phyloP scores from a whole-genome alignment of 1,284 basidiomycete species.

The Mycena citricolor region DNA sequence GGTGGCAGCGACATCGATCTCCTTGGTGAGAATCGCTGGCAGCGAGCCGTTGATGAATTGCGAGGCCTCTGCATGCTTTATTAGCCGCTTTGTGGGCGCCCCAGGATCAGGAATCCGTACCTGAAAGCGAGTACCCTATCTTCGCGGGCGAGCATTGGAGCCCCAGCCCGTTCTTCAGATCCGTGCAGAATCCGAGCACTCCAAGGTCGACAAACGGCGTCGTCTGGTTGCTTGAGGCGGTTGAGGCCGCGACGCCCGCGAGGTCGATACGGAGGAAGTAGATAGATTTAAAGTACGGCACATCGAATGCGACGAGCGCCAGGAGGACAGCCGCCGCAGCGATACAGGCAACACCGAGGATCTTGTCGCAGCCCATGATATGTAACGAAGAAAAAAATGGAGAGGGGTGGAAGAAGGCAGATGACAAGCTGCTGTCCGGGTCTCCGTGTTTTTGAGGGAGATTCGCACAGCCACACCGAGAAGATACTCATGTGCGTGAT shows the following conservation, averaged over 20 bases:
- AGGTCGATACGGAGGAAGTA: background rate
- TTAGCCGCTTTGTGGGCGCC: background rate
- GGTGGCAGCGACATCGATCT: conserved; percentile 17
- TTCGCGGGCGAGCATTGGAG: conserved; percentile 1
- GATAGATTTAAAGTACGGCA: conserved; percentile 1
- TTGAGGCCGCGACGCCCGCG: background rate
- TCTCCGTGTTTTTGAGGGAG: too few species aligned
- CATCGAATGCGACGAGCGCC: conserved; percentile 3
- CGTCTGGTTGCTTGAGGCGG: background rate
- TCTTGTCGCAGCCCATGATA: conserved; percentile 3
- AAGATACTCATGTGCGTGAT: too few species aligned
- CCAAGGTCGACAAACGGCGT: conserved; percentile 15
- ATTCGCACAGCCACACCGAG: too few species aligned
- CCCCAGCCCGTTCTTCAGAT: conserved; percentile 6
- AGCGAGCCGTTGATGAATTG: conserved; percentile 21
- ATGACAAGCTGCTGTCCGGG: too few species aligned
- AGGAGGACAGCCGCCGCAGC: conserved; percentile 1
- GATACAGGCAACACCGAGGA: background rate
- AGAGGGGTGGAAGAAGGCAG: too few species aligned
- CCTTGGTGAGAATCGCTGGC: conserved; percentile 12
- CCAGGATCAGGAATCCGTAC: background rate
- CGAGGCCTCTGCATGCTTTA: conserved; percentile 12
- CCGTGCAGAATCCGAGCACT: conserved; percentile 19
- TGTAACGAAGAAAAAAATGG: too few species aligned
- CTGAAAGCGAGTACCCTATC: conserved; percentile 7